Base-by-base conservation (phyloP, 1,284 basidiomycete species). In the Ceratobasidium papillatum region DNA sequence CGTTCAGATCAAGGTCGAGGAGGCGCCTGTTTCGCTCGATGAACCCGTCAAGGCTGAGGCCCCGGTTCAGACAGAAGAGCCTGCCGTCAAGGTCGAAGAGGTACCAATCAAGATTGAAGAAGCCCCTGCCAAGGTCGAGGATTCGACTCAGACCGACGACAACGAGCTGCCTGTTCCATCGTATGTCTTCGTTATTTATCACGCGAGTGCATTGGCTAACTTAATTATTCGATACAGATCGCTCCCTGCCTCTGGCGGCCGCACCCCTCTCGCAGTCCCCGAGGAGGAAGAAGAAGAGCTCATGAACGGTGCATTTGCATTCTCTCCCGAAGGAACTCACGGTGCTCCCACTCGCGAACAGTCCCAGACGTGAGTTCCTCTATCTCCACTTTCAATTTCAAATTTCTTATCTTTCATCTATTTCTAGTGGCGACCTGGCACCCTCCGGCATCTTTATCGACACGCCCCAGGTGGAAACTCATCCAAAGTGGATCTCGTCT, bases 361-460 rank as follows among this genome's bases (percentile, higher is more conserved):
- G 22, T 32, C 49, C 3, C 17, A 30, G 14, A 30, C 30, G 49
- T 66, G 32, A 43, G 41, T 43, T 19, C 41, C 63, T 30, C 43
- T 47, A 12, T 19, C n/a, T 34, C n/a, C 12, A 52, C 7, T 17
- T 7, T 52, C 8, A 5, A 56, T 30, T 56, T 56, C 32, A 27
- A 34, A 41, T 62, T 12, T 49, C 41, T 64, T 49, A 32, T 64
- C 41, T 43, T 4, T 14, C 41, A 5, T 32, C 25, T 64, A 7
- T 9, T n/a, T 7, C 45, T n/a, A n/a, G 38, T 22, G 3, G 36
- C 27, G 12, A 47, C 43, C 62, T 25, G 17, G 27, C n/a, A 17
- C 30, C 41, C 27, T 56, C 66, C 9, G 66, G 66, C n/a, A 43
- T 58, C 51, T 56, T 69, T 43, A 45, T 69, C 36, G 66, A 58